Base-by-base conservation (phyloP, 345 rosid genomes). In the Sisymbrium irio region DNA sequence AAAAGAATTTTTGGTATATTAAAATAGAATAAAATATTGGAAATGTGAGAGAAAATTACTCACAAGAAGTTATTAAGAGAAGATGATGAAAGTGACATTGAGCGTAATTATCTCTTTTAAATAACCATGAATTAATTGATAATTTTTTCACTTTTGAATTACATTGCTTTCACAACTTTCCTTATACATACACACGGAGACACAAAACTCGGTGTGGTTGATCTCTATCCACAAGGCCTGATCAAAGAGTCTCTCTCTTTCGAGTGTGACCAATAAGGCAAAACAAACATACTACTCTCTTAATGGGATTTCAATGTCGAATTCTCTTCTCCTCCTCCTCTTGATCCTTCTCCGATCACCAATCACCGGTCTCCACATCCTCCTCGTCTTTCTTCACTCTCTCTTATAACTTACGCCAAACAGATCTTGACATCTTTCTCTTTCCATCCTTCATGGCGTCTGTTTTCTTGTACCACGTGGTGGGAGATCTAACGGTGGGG, bases 401-500 rank as follows among this genome's bases (percentile, higher is more conserved):
- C 88, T 90, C 44, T 90, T 90, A 85, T 90, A 87, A 25, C 69
- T 44, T 2, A 10, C 5, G 1, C 1, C 28, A 3, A n/a, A n/a
- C 49, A 4, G 12, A 18, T 47, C 74, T 46, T 6, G 4, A 12
- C 35, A 62, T 59, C 35, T 59, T n/a, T 44, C 28, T 27, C 4
- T 27, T 22, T 13, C 65, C 20, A 2, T 47, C 28, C 28, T 11
- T 22, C 27, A 73, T 95, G 98, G 97, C 93, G 3, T 95, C 98
- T 5, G 94, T 95, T 73, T 90, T 95, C 51, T 54, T 95, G 42
- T 86, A 95, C 55, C 99, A 95, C 63, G 97, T 92, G 55, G 98
- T 90, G 37, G 99, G 99, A 9, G 99, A 95, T 88, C 90, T 95
- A 73, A 95, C 98, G 22, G 98, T 95, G 69, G 99, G 98, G 67